Evolutionary conservation across 192 early-diverging fungal species (phyloP).

Genomic region (Powellomyces hirtus): DNA sequence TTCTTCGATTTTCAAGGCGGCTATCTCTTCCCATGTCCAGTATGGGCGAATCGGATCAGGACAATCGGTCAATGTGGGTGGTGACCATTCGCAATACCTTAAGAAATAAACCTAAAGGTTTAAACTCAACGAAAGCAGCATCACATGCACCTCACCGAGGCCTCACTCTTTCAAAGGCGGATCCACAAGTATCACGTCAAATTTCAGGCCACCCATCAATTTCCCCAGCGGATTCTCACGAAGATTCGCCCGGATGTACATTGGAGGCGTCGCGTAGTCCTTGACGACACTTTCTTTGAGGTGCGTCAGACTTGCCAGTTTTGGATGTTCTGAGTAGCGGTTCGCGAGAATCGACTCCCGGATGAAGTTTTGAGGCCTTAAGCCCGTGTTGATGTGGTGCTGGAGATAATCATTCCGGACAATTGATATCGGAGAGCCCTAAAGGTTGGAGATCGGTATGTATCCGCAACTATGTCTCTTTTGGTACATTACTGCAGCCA

Average conservation of each 20-base stretch:
- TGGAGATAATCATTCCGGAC: conserved; percentile 59
- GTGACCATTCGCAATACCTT: conserved; percentile 25
- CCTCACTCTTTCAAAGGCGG: conserved; percentile 54
- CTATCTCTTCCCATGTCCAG: conserved; percentile 48
- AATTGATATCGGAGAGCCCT: no score
- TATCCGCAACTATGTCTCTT: no score
- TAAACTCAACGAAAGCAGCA: neutral
- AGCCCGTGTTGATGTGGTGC: conserved; percentile 51
- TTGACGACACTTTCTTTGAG: conserved; percentile 45
- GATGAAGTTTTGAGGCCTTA: conserved; percentile 63
- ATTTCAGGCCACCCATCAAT: conserved; percentile 27
- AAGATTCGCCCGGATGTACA: conserved; percentile 49
- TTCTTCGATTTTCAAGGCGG: conserved; percentile 50
- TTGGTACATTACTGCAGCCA: no score
- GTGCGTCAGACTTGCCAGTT: conserved; percentile 45
- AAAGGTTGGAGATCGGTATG: no score
- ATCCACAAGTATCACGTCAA: conserved; percentile 67
- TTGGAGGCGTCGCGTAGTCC: conserved; percentile 43
- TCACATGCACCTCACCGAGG: neutral
- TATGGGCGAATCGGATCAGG: conserved; percentile 4
- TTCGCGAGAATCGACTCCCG: conserved; percentile 40
- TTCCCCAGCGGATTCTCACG: conserved; percentile 4
- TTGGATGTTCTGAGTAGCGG: conserved; percentile 63
- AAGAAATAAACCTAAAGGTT: no score
- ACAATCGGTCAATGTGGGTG: neutral